These are phyloP conservation scores for Cyberlindnera mississippiensis DNA, from an alignment of 805 yeast genomes.

Conservation along the genomic window DNA sequence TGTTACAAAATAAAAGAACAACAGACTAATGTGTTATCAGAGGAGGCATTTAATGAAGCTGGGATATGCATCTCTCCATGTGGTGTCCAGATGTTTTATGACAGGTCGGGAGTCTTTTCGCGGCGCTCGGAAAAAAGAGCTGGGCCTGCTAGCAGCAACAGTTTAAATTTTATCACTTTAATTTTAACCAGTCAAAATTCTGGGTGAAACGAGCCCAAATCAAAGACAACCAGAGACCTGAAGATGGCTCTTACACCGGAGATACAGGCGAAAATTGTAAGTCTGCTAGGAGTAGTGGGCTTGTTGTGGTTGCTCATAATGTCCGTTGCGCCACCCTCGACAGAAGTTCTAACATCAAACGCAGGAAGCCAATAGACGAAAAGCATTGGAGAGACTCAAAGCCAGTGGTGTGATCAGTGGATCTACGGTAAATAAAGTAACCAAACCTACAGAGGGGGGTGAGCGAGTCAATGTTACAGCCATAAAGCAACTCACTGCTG, in stretches of 20 bases:
- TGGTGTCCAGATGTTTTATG: slow-evolving; percentile 3
- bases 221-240: neutral
- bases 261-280: slow-evolving; percentile 32
- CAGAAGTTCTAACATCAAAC: neutral
- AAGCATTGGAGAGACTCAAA: slow-evolving; percentile 56
- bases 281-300: slow-evolving; percentile 10
- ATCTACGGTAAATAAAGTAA: slow-evolving; percentile 13
- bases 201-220: too few relatives aligned
- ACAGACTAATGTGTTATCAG: too few relatives aligned
- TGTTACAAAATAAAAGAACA: too few relatives aligned
- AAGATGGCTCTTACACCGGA: slow-evolving; percentile 25
- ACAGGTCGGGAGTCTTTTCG: neutral
- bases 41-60: too few relatives aligned
- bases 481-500: slow-evolving; percentile 38
- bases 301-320: neutral
- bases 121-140: too few relatives aligned
- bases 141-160: too few relatives aligned
- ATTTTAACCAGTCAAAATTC: neutral
- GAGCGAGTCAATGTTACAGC: slow-evolving; percentile 11
- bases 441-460: slow-evolving; percentile 15
- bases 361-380: slow-evolving; percentile 34
- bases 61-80: neutral
- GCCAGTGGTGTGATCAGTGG: slow-evolving; percentile 35
- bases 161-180: neutral
- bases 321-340: neutral